phyloP scores from a whole-genome alignment of 768 basidiomycete species.

The Cantharellus cinnabarinus region DNA sequence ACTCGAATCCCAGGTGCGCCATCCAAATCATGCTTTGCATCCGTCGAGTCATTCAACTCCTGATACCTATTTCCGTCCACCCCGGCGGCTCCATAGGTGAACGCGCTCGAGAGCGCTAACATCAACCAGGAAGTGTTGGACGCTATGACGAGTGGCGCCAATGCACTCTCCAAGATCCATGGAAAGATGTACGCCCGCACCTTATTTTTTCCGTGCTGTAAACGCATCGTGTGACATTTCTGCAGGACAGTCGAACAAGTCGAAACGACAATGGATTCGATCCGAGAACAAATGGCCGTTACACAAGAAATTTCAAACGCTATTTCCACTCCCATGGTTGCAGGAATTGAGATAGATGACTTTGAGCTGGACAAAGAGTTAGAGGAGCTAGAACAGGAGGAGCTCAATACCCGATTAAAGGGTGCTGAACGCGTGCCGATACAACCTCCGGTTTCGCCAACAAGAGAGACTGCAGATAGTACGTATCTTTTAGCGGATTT shows the following conservation, averaged over 20 bases:
- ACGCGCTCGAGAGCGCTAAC: conserved; percentile 92
- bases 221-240: background rate
- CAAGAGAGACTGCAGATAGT: conserved; percentile 26
- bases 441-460: conserved; percentile 44
- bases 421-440: conserved; percentile 80
- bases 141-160: conserved; percentile 89
- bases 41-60: too few species aligned
- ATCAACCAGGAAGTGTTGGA: conserved; percentile 94
- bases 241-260: conserved; percentile 69
- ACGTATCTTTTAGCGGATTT: conserved; percentile 14
- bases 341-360: conserved; percentile 45
- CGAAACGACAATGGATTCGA: conserved; percentile 68
- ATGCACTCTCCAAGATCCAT: conserved; percentile 78
- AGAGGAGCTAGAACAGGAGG: conserved; percentile 72
- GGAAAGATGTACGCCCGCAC: conserved; percentile 47
- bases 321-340: conserved; percentile 50
- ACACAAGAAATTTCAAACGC: conserved; percentile 83
- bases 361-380: conserved; percentile 63
- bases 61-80: too few species aligned
- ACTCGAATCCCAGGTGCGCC: conserved; percentile 60
- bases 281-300: conserved; percentile 78
- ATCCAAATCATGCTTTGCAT: too few species aligned
- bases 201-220: background rate
- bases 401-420: conserved; percentile 62
- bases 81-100: conserved; percentile 27